Conservation (phyloP, 75 land plant genomes). For the Selaginella moellendorffii region DNA sequence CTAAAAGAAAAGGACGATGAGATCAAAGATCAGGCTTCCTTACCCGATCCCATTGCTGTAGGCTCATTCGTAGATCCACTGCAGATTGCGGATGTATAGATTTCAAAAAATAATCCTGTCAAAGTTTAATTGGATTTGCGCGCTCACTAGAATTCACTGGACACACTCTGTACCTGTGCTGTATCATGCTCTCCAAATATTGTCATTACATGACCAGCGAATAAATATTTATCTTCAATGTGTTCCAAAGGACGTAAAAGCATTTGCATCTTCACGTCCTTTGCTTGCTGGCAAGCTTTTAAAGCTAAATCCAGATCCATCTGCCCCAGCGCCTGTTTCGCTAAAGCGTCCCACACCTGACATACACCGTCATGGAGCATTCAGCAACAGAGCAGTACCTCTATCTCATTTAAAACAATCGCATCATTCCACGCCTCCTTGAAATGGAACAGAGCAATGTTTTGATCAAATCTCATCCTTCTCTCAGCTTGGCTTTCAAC, state of each 20-base stretch:
- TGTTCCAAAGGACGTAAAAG: slow-evolving; percentile 12
- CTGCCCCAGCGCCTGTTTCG: slow-evolving; percentile 16
- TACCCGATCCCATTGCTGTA: slow-evolving; percentile 22
- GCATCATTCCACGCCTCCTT: slow-evolving; percentile 25
- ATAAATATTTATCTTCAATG: slow-evolving; percentile 11
- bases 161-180: slow-evolving; percentile 13
- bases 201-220: slow-evolving; percentile 16
- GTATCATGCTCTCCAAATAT: slow-evolving; percentile 19
- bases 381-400: slow-evolving; percentile 12
- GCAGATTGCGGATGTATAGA: slow-evolving; percentile 16
- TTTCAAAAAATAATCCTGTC: slow-evolving; percentile 17
- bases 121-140: no score
- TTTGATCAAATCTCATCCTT: slow-evolving; percentile 12
- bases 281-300: slow-evolving; percentile 22
- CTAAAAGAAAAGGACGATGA: not conserved
- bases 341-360: slow-evolving; percentile 16
- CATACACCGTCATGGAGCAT: not conserved
- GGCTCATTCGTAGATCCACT: slow-evolving; percentile 11
- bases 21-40: not conserved
- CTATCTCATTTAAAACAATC: not conserved
- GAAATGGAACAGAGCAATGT: slow-evolving; percentile 11
- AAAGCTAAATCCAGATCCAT: slow-evolving; percentile 21
- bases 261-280: slow-evolving; percentile 12
- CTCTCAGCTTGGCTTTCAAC: slow-evolving; percentile 2
- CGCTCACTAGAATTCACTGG: no score